Base-by-base conservation (phyloP, 371 early-diverging fungal genomes). In the Mucor circinelloides region DNA sequence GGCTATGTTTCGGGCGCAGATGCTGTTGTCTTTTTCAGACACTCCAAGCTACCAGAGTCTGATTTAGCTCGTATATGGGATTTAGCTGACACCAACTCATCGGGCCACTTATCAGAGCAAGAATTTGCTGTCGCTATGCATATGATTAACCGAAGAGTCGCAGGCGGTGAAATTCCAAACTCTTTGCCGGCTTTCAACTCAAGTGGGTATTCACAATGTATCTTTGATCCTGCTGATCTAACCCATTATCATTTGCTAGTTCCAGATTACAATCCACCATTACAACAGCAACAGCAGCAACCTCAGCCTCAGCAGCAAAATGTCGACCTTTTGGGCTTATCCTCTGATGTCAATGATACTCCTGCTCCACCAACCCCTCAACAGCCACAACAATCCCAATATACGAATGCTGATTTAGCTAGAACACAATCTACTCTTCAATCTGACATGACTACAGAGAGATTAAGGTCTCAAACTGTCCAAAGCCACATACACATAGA, bases 51-150 rank as follows among this genome's bases (percentile, higher is more conserved):
- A 59, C 84, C 90, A 3, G 89, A 89, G 32, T 58, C 77, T 0
- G 87, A 81, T 25, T 72, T 94, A 57, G 93, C 93, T 21, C 82
- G 80, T 38, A 89, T 94, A 58, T 94, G 94, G 90, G 89, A 89
- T 68, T 72, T 88, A 64, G 83, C 90, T 8, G 86, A 85, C 69
- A 75, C 76, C 28, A 64, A 69, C 19, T 78, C 73, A 25, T 66
- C 76, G 44, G 89, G 85, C 1, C 76, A 74, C 67, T 69, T 85
- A 56, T 72, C 56, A 38, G 74, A 66, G 40, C 82, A 78, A 50
- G 86, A 86, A 71, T 90, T 82, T 75, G 82, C 80, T 5, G 83
- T 82, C 42, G 90, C 86, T 40, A 86, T 88, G 89, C 87, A 76
- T 67, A 77, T 87, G 70, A 89, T 87, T 56, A 87, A 80, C 63